Conservation (phyloP, 1,284 basidiomycete species). For the Ceratobasidium papillatum region DNA sequence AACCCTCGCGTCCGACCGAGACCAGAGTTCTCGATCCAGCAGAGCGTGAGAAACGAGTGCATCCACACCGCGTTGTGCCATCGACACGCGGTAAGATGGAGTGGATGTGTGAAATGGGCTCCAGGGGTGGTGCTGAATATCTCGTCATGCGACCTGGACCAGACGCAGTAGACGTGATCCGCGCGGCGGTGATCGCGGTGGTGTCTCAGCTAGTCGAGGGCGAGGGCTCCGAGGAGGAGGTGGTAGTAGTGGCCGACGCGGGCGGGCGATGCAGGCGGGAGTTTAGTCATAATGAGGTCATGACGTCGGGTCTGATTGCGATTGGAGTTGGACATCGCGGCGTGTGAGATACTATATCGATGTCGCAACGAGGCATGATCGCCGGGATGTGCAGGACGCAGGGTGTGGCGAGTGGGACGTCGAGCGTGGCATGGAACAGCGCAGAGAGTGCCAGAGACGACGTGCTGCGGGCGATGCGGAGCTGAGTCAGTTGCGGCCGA, state of each 20-base stretch:
- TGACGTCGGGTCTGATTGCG: not conserved
- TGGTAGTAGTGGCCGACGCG: not conserved
- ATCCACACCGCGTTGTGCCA: not conserved
- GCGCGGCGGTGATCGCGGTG: not conserved
- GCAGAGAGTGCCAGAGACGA: constrained; percentile 4
- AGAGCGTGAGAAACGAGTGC: not conserved
- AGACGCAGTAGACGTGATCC: not conserved
- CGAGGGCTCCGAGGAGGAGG: not conserved
- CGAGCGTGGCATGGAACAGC: not conserved
- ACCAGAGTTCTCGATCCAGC: not conserved
- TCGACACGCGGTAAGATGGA: not conserved
- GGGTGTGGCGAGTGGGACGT: not conserved
- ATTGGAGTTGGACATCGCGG: not conserved
- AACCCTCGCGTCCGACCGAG: not conserved
- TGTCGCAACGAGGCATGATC: constrained; percentile 18
- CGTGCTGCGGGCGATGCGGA: constrained; percentile 1
- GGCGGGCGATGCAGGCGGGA: not conserved
- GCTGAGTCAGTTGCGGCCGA: not conserved
- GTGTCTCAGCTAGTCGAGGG: not conserved
- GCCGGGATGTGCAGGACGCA: constrained; percentile 6
- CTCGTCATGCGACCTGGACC: constrained; percentile 1
- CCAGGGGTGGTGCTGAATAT: not conserved
- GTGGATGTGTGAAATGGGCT: not conserved
- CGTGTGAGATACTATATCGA: not conserved
- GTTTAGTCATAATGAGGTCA: not conserved